A percentile compares a stretch with the other conserved stretches of the same genome.
Evolutionary conservation across 768 basidiomycete genomes (phyloP).

Genomic region (Mycena belliarum): DNA sequence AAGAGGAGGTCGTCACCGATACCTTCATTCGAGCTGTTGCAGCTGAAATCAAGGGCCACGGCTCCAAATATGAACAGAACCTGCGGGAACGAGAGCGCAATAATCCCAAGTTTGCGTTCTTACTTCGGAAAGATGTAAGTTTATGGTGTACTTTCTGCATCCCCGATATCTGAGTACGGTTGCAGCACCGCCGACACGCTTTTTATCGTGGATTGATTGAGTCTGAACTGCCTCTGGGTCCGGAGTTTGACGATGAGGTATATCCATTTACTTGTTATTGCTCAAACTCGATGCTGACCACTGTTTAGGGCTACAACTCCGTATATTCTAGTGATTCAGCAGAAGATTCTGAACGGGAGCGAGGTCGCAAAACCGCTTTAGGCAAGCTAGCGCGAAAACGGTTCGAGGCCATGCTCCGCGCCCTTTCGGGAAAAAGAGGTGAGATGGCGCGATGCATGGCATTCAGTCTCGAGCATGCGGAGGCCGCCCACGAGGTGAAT

Average conservation of each 20-base stretch:
- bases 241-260: conserved; percentile 84
- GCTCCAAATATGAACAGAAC: conserved; percentile 69
- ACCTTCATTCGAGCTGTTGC: conserved; percentile 88
- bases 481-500: conserved; percentile 87
- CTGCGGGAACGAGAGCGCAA: conserved; percentile 74
- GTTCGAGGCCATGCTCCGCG: conserved; percentile 90
- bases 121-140: conserved; percentile 59
- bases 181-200: conserved; percentile 69
- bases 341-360: conserved; percentile 91
- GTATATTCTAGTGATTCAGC: conserved; percentile 91
- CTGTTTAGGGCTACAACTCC: conserved; percentile 75
- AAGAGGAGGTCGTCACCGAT: conserved; percentile 74
- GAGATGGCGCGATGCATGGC: conserved; percentile 95
- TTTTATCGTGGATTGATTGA: conserved; percentile 72
- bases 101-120: conserved; percentile 83
- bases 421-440: conserved; percentile 80
- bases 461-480: conserved; percentile 96
- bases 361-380: conserved; percentile 70
- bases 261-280: not conserved
- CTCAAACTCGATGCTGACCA: not conserved
- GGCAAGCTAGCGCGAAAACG: conserved; percentile 79
- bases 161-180: conserved; percentile 1
- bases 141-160: not conserved
- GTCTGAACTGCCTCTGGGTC: conserved; percentile 51
- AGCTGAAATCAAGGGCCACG: conserved; percentile 81